Base-by-base conservation (phyloP, 2,329 filamentous ascomycete species). In the Blastomyces emzantsi region DNA sequence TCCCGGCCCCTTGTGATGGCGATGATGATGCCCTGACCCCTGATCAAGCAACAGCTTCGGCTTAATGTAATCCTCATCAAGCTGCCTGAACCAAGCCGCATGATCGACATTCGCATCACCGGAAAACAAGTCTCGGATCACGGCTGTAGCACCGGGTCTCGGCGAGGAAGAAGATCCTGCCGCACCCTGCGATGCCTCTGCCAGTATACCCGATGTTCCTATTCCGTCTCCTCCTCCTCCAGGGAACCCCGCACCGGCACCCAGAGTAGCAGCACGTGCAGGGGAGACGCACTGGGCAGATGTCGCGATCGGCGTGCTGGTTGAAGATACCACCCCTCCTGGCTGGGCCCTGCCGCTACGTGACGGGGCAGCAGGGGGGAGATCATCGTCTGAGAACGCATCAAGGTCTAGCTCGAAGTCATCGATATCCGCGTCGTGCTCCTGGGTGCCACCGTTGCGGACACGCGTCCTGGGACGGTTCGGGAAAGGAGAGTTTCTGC, bases 1-100 rank as follows among this genome's bases (percentile, higher is more conserved):
- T 13, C 74, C 75, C 54, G 75, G 75, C 2, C 75, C 76, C 66
- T 77, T 77, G 17, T 52, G 49, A 22, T 52, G 25, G 11, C 28
- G 49, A 52, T 8, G n/a, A 64, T 77, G 51, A 64, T 77, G 74
- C 47, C 76, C 75, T 33, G 76, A 77, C 36, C 65, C 66, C 56
- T 88, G 89, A 76, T 97, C 92, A 25, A 97, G 82, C 67, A 97
- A 76, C 63, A 97, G 78, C 73, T 88, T 90, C 22, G 93, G 93
- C 80, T 97, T 97, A 76, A 97, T 92, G 74, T 92, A 97, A 65
- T 92, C 91, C 76, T 99, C 94, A 74, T 99, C 94, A 65, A 99
- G 80, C 77, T 96, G 92, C 69, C 87, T 87, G 76, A 99, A 96
- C 78, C 95, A 85, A 56, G 89, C 91, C 11, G 90, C 89, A 55